Conservation (phyloP, 495 filamentous ascomycete species). For the Penicillium samsonianum region DNA sequence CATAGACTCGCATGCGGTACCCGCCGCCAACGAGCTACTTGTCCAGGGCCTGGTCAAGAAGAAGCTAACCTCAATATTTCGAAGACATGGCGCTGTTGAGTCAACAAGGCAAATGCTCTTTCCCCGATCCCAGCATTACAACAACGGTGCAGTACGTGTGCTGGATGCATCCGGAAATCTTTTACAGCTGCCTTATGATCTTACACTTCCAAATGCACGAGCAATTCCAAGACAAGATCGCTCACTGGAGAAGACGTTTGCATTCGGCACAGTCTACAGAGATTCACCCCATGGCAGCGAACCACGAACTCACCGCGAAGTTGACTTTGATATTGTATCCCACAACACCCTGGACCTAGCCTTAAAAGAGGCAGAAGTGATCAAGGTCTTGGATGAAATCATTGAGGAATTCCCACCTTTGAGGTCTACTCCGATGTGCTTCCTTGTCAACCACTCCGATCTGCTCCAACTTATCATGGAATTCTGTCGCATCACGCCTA, state of each 20-base stretch:
- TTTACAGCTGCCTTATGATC: conserved; percentile 86
- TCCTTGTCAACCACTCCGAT: conserved; percentile 88
- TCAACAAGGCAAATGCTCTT: conserved; percentile 71
- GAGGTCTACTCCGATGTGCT: conserved; percentile 73
- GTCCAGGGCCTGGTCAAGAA: conserved; percentile 76
- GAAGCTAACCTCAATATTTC: conserved; percentile 74
- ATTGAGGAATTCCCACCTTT: conserved; percentile 78
- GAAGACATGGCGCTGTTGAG: conserved; percentile 90
- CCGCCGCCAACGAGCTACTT: conserved; percentile 64
- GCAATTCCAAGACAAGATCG: conserved; percentile 72
- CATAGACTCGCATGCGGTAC: conserved; percentile 56
- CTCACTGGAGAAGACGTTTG: conserved; percentile 73
- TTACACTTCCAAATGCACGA: conserved; percentile 87
- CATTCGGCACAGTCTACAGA: conserved; percentile 88
- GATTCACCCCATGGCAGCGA: conserved; percentile 75
- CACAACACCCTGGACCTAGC: conserved; percentile 77
- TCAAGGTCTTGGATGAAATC: conserved; percentile 94
- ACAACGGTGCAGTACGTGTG: conserved; percentile 68
- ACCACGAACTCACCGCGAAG: conserved; percentile 80
- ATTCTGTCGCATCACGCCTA: conserved; percentile 73
- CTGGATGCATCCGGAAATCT: conserved; percentile 81
- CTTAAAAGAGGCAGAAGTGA: conserved; percentile 88
- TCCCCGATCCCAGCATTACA: conserved; percentile 78
- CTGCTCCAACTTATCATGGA: conserved; percentile 83
- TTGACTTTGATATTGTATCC: conserved; percentile 93